Evolutionary conservation across 2,329 filamentous ascomycete species (phyloP).

Genomic region (Microdochium nivale): DNA sequence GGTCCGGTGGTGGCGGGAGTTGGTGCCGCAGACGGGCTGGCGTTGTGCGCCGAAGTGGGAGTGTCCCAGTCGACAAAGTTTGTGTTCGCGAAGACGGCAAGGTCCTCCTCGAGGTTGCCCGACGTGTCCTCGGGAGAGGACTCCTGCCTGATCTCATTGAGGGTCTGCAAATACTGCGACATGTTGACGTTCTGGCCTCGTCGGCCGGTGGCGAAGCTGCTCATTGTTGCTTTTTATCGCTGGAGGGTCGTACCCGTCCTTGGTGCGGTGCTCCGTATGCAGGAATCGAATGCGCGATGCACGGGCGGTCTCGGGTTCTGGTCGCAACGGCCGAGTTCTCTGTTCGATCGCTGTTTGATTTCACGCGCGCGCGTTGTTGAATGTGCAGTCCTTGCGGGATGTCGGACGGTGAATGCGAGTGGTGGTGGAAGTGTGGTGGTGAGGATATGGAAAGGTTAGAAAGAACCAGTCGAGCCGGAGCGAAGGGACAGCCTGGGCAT

Average conservation of each 20-base stretch:
- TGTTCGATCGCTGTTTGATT: not conserved
- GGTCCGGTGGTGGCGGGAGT: not conserved
- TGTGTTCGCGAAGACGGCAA: slow-evolving; percentile 74
- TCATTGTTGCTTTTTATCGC: slow-evolving; percentile 10
- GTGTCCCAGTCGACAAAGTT: slow-evolving; percentile 72
- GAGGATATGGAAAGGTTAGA: not conserved
- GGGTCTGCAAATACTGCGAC: slow-evolving; percentile 78
- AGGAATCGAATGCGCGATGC: not conserved
- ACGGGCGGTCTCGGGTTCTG: not conserved
- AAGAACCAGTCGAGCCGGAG: not conserved
- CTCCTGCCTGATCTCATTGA: slow-evolving; percentile 65
- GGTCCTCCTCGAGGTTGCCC: slow-evolving; percentile 56
- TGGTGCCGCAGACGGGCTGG: not conserved
- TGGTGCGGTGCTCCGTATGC: not conserved
- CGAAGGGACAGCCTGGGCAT: not conserved
- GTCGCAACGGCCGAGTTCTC: not conserved
- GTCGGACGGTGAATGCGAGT: not conserved
- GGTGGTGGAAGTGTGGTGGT: not conserved
- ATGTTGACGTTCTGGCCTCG: slow-evolving; percentile 66
- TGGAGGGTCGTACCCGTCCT: not conserved
- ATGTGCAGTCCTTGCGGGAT: not conserved
- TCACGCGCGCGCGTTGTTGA: too few relatives aligned
- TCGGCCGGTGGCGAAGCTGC: slow-evolving; percentile 54
- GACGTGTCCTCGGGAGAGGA: slow-evolving; percentile 47
- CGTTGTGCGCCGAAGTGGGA: not conserved